Evolutionary conservation across 139 green algal genomes (phyloP).

Genomic region (Yamagishiella unicocca): DNA sequence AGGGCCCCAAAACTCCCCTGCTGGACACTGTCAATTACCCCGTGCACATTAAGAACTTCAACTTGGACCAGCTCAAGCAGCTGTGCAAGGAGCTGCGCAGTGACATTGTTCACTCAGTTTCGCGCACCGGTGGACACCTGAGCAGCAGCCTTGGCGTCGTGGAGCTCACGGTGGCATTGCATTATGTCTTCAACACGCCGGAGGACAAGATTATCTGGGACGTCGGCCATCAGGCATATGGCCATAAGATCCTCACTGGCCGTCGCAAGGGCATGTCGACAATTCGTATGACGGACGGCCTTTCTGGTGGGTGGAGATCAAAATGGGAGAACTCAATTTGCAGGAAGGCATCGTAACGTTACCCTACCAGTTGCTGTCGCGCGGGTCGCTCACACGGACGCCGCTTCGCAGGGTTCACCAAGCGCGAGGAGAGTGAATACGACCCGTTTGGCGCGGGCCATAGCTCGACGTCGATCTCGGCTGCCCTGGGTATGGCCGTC

Average conservation of each 20-base stretch:
- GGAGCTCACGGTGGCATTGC: constrained; percentile 97
- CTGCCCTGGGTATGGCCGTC: constrained; percentile 97
- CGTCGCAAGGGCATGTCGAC: constrained; percentile 90
- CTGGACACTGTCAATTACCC: constrained; percentile 98
- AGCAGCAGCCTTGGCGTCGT: constrained; percentile 95
- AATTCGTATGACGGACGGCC: constrained; percentile 92
- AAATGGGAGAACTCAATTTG: not conserved
- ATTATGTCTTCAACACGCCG: constrained; percentile 98
- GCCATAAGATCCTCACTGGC: constrained; percentile 99
- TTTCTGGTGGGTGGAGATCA: constrained; percentile 82
- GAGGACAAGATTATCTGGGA: constrained; percentile 98
- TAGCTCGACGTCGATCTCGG: constrained; percentile 95
- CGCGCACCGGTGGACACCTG: constrained; percentile 95
- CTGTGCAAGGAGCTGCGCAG: constrained; percentile 95
- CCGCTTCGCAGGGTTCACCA: constrained; percentile 92
- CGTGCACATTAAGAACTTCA: constrained; percentile 99
- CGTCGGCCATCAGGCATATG: constrained; percentile 95
- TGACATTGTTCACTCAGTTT: constrained; percentile 95
- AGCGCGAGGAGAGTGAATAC: constrained; percentile 94
- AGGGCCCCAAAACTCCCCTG: constrained; percentile 89
- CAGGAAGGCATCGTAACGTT: too few species aligned
- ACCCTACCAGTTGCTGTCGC: not conserved
- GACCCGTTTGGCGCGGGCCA: constrained; percentile 98
- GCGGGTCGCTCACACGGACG: not conserved
- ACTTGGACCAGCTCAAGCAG: constrained; percentile 85